Percentiles rank a stretch among this genome's conserved stretches.
phyloP scores from a whole-genome alignment of 148 eudicot genomes.

The Arctostaphylos glauca region DNA sequence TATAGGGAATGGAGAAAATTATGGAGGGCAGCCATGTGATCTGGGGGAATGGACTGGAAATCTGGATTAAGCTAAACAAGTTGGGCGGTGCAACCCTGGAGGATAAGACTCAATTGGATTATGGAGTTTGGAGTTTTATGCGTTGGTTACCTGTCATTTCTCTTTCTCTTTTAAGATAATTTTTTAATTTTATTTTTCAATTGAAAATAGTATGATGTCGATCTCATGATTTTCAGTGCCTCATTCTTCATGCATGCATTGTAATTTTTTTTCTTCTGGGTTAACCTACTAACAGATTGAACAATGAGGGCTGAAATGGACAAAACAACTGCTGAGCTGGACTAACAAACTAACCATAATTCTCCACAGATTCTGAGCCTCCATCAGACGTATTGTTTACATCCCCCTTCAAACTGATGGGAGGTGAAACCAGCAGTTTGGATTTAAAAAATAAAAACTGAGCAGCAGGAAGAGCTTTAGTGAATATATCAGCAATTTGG shows the following conservation, averaged over 20 bases:
- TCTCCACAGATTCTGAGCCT: no score
- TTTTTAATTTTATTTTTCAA: no score
- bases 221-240: neutral
- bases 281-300: no score
- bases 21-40: slow-evolving; percentile 17
- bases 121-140: slow-evolving; percentile 16
- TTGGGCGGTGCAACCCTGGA: slow-evolving; percentile 11
- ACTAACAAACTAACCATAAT: no score
- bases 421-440: no score
- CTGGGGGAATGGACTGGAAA: slow-evolving; percentile 5
- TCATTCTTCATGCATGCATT: slow-evolving; percentile 16
- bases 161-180: neutral
- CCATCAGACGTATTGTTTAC: no score
- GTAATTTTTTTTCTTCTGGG: neutral
- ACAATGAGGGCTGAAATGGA: no score
- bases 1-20: neutral
- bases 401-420: no score
- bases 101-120: slow-evolving; percentile 17
- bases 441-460: no score
- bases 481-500: no score
- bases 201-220: neutral
- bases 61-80: slow-evolving; percentile 2
- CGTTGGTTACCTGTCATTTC: slow-evolving; percentile 14
- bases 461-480: no score
- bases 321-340: no score